Conservation (phyloP, 306 rosid species). For the Begonia peltatifolia region DNA sequence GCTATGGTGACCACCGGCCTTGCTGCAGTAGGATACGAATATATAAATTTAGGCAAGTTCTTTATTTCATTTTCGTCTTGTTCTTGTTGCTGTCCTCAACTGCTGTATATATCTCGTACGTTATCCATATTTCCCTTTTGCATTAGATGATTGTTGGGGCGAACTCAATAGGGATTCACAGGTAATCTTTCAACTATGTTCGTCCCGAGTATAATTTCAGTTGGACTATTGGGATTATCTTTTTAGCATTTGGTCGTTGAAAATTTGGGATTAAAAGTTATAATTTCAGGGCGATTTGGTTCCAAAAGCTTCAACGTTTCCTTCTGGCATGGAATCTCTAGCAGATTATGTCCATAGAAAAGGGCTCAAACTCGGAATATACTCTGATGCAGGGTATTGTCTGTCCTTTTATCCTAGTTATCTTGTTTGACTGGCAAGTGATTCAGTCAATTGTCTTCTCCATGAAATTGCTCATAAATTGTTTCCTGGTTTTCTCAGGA, state of each 20-base stretch:
- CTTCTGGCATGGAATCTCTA: conserved; percentile 60
- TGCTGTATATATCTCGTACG: neutral
- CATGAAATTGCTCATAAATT: neutral
- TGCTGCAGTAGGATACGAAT: conserved; percentile 47
- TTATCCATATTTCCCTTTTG: neutral
- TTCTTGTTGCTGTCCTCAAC: neutral
- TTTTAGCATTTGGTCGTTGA: neutral
- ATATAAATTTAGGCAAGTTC: conserved; percentile 43
- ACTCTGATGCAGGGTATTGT: conserved; percentile 69
- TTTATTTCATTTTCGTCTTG: neutral
- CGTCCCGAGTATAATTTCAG: neutral
- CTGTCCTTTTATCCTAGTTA: no score
- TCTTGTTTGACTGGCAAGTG: no score
- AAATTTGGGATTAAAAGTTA: neutral
- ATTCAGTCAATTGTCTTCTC: neutral
- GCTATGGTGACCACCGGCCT: conserved; percentile 72
- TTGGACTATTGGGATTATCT: neutral
- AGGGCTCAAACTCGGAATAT: conserved; percentile 62
- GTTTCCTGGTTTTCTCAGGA: conserved; percentile 17
- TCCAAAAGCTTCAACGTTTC: conserved; percentile 44
- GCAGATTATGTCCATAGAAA: conserved; percentile 65
- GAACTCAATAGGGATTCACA: conserved; percentile 42
- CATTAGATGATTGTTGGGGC: conserved; percentile 79
- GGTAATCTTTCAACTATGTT: conserved; percentile 16
- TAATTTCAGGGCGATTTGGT: conserved; percentile 50